These are phyloP conservation scores for Glarea lozoyensis DNA, from an alignment of 495 filamentous ascomycete genomes.

Conservation along the genomic window DNA sequence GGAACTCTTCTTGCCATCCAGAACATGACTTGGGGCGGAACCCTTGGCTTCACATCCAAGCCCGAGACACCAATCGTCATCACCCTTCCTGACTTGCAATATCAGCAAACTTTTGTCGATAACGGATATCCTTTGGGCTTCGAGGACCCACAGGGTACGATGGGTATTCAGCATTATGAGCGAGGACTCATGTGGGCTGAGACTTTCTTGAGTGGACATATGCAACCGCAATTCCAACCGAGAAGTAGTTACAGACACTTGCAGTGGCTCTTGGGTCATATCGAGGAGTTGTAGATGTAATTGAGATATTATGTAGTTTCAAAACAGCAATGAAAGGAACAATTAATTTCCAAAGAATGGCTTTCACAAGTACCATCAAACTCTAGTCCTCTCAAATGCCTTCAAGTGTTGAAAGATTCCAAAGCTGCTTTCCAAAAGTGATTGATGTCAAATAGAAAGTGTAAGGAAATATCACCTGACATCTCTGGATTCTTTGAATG, in stretches of 20 bases:
- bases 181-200: conserved; percentile 29
- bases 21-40: conserved; percentile 61
- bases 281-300: conserved; percentile 24
- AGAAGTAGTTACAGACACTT: conserved; percentile 49
- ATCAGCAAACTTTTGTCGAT: conserved; percentile 22
- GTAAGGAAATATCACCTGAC: no score
- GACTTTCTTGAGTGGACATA: conserved; percentile 44
- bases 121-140: conserved; percentile 22
- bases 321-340: no score
- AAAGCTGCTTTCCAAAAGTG: no score
- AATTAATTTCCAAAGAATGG: no score
- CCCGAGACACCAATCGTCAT: conserved; percentile 25
- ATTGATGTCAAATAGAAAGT: no score
- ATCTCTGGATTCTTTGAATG: no score
- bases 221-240: conserved; percentile 47
- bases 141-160: conserved; percentile 22
- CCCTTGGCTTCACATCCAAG: conserved; percentile 45
- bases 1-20: conserved; percentile 56
- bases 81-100: conserved; percentile 29
- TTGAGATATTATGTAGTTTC: no score
- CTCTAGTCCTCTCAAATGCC: no score
- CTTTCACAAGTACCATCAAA: no score
- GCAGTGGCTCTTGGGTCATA: conserved; percentile 46
- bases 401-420: no score
- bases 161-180: conserved; percentile 29